A percentile compares a stretch with the other conserved stretches of the same genome.
Evolutionary conservation across 2,329 filamentous ascomycete genomes (phyloP).

Genomic region (Thyridium curvatum): DNA sequence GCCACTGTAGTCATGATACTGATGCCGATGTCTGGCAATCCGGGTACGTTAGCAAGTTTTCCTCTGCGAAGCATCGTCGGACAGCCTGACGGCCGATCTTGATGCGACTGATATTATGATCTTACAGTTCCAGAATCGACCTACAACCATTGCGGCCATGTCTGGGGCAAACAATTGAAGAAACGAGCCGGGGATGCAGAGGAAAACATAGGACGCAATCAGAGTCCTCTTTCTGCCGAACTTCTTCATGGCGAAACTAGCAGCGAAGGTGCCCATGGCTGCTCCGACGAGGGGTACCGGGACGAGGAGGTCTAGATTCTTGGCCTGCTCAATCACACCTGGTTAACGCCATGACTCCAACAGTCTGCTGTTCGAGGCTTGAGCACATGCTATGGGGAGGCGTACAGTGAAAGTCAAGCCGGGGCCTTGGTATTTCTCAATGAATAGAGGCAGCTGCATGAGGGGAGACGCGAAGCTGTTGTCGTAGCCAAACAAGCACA

Average conservation of each 20-base stretch:
- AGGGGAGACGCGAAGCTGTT: neutral
- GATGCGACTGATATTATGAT: no score
- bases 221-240: slow-evolving; percentile 26
- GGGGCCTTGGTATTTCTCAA: neutral
- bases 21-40: slow-evolving; percentile 14
- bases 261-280: slow-evolving; percentile 21
- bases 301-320: slow-evolving; percentile 25
- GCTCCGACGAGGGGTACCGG: slow-evolving; percentile 26
- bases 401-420: neutral
- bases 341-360: no score
- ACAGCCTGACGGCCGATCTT: no score
- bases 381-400: no score
- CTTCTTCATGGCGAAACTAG: slow-evolving; percentile 22
- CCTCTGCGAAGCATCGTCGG: no score
- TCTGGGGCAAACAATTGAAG: slow-evolving; percentile 27
- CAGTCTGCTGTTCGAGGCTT: no score
- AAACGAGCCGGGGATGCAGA: slow-evolving; percentile 23
- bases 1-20: slow-evolving; percentile 24
- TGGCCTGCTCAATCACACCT: neutral
- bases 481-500: neutral
- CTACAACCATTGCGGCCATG: slow-evolving; percentile 22
- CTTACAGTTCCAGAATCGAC: slow-evolving; percentile 19
- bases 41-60: no score
- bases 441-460: neutral
- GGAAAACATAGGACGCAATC: slow-evolving; percentile 19